A percentile compares a stretch with the other conserved stretches of the same genome.
Evolutionary conservation across 768 basidiomycete species (phyloP).

Genomic region (Tricholoma flavovirens): DNA sequence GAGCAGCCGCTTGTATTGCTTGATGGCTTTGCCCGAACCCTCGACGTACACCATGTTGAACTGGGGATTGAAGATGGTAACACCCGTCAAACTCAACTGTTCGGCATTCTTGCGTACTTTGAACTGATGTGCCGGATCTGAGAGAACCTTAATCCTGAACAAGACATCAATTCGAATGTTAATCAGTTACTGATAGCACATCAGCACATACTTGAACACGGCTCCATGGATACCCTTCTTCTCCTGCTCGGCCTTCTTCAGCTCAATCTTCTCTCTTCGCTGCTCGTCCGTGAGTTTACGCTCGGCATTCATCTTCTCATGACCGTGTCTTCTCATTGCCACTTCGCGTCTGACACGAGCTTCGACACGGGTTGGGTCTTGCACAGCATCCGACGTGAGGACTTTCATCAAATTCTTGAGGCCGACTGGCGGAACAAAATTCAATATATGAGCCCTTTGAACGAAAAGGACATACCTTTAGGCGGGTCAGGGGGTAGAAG

Average conservation of each 20-base stretch:
- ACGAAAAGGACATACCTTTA: conserved; percentile 54
- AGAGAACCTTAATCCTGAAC: conserved; percentile 75
- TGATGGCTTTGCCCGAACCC: conserved; percentile 80
- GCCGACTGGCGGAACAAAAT: conserved; percentile 51
- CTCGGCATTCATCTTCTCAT: conserved; percentile 91
- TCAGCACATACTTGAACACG: conserved; percentile 77
- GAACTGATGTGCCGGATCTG: conserved; percentile 91
- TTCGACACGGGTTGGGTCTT: conserved; percentile 97
- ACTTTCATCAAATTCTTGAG: conserved; percentile 97
- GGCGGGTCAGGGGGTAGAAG: conserved; percentile 91
- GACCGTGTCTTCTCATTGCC: conserved; percentile 78
- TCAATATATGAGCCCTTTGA: neutral
- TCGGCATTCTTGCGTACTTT: conserved; percentile 97
- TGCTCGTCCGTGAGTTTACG: conserved; percentile 92
- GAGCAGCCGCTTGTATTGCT: conserved; percentile 86
- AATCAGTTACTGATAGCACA: conserved; percentile 1
- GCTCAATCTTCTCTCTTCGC: conserved; percentile 78
- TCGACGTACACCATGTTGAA: conserved; percentile 94
- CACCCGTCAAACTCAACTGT: conserved; percentile 79
- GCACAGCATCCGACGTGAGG: conserved; percentile 90
- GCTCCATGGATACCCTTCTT: conserved; percentile 77
- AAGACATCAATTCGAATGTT: neutral
- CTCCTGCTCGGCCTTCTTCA: conserved; percentile 83
- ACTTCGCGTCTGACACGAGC: conserved; percentile 93
- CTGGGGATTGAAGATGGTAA: conserved; percentile 84